Conservation (phyloP, 805 yeast species). For the Saccharomyces mikatae region DNA sequence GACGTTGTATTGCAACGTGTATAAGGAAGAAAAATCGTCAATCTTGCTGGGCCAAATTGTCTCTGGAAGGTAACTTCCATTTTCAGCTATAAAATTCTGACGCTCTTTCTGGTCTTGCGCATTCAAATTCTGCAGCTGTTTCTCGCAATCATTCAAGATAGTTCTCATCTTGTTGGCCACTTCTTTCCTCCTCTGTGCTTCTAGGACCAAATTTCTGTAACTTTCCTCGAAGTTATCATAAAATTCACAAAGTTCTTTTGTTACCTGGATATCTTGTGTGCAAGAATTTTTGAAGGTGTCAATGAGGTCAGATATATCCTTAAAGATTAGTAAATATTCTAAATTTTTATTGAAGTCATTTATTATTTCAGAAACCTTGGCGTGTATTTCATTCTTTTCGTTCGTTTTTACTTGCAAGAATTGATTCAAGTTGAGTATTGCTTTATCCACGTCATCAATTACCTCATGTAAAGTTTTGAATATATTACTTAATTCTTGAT, state of each 20-base stretch:
- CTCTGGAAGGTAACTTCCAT: slow-evolving; percentile 52
- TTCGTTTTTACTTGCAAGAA: slow-evolving; percentile 25
- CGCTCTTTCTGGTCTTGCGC: slow-evolving; percentile 39
- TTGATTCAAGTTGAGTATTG: slow-evolving; percentile 20
- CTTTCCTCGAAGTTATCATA: slow-evolving; percentile 44
- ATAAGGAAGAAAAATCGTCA: slow-evolving; percentile 27
- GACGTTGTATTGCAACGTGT: slow-evolving; percentile 18
- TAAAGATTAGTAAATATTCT: slow-evolving; percentile 25
- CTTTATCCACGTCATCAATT: slow-evolving; percentile 22
- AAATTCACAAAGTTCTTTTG: slow-evolving; percentile 37
- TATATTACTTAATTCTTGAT: slow-evolving; percentile 50
- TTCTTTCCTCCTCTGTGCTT: slow-evolving; percentile 42
- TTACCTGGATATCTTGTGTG: slow-evolving; percentile 18
- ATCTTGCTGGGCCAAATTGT: slow-evolving; percentile 43
- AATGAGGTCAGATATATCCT: slow-evolving; percentile 27
- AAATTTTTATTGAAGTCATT: slow-evolving; percentile 23
- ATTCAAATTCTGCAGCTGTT: slow-evolving; percentile 33
- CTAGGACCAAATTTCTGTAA: slow-evolving; percentile 45
- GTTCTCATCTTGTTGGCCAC: slow-evolving; percentile 35
- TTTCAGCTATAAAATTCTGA: slow-evolving; percentile 35
- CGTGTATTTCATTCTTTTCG: slow-evolving; percentile 7
- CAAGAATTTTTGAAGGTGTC: slow-evolving; percentile 29
- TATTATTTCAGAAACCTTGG: slow-evolving; percentile 12
- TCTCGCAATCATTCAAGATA: slow-evolving; percentile 36
- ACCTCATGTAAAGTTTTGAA: slow-evolving; percentile 39